phyloP scores from a whole-genome alignment of 352 stramenopile genomes.

The Phytophthora ramorum region DNA sequence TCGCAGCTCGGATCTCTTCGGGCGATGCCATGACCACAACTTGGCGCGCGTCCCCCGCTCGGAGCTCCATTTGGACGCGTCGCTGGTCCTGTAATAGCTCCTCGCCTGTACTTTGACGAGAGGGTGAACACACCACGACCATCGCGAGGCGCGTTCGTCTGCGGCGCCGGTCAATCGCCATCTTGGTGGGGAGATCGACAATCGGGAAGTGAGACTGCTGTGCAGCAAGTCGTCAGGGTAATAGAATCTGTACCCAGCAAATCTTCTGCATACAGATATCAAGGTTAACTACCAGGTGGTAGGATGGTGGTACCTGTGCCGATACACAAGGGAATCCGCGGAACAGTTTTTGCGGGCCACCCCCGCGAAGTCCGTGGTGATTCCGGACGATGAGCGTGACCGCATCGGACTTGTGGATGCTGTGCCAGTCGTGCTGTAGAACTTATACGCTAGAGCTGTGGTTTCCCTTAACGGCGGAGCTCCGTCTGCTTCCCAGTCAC shows the following conservation, averaged over 20 bases:
- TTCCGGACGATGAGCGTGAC: too few relatives aligned
- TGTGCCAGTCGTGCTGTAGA: too few relatives aligned
- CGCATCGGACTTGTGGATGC: too few relatives aligned
- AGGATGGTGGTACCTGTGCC: not conserved
- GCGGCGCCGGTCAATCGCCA: conserved; percentile 21
- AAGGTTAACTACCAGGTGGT: not conserved
- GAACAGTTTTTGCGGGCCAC: not conserved
- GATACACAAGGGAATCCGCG: not conserved
- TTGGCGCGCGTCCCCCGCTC: conserved; percentile 10
- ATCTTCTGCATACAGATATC: not conserved
- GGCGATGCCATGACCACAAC: conserved; percentile 32
- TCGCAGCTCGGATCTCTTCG: conserved; percentile 19
- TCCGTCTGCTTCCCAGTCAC: too few relatives aligned
- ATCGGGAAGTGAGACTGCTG: conserved; percentile 25
- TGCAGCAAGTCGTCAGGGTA: conserved; percentile 15
- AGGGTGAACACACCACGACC: conserved; percentile 26
- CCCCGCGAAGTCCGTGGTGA: too few relatives aligned
- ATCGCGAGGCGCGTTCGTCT: conserved; percentile 22
- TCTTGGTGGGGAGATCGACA: conserved; percentile 13
- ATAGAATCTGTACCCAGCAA: conserved; percentile 8
- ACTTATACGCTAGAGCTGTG: too few relatives aligned
- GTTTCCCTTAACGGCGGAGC: too few relatives aligned
- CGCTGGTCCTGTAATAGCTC: conserved; percentile 9
- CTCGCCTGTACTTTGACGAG: not conserved
- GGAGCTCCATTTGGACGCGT: conserved; percentile 28